These are phyloP conservation scores for Delitschia confertaspora DNA, from an alignment of 495 filamentous ascomycete species.

Conservation along the genomic window DNA sequence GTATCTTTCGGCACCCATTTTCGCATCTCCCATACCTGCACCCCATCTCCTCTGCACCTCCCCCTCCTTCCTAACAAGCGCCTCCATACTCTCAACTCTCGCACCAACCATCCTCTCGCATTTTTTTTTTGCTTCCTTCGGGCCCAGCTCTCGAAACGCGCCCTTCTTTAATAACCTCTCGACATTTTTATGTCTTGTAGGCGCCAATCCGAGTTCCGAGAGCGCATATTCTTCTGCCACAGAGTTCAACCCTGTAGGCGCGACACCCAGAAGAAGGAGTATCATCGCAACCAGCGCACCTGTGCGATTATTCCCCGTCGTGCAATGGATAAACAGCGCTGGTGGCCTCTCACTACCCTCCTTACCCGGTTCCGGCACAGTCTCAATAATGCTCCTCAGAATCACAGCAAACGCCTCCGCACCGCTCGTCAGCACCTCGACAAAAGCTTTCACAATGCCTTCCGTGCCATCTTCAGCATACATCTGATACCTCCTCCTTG, in stretches of 20 bases:
- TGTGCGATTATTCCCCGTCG: conserved; percentile 25
- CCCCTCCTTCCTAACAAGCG: conserved; percentile 8
- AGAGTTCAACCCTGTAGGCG: not conserved
- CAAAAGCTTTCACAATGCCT: conserved; percentile 22
- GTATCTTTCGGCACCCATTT: conserved; percentile 6
- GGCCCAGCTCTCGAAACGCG: conserved; percentile 13
- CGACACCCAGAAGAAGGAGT: conserved; percentile 14
- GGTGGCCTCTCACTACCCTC: not conserved
- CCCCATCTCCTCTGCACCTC: conserved; percentile 18
- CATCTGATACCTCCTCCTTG: conserved; percentile 18
- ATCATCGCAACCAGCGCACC: conserved; percentile 19
- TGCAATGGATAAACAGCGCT: conserved; percentile 21
- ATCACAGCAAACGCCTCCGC: conserved; percentile 9
- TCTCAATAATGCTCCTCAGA: not conserved
- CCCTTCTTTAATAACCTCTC: conserved; percentile 19
- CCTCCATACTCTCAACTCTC: conserved; percentile 20
- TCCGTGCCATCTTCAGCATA: conserved; percentile 23
- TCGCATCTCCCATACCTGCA: not conserved
- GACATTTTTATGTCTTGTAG: conserved; percentile 15
- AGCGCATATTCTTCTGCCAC: conserved; percentile 22
- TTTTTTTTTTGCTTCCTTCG: conserved; percentile 7
- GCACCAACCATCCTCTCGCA: conserved; percentile 23
- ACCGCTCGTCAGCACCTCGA: conserved; percentile 20
- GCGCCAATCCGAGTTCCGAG: conserved; percentile 13
- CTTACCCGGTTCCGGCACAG: not conserved